Base-by-base conservation (phyloP, 1,139 yeast genomes). In the Zygosaccharomyces sapae region DNA sequence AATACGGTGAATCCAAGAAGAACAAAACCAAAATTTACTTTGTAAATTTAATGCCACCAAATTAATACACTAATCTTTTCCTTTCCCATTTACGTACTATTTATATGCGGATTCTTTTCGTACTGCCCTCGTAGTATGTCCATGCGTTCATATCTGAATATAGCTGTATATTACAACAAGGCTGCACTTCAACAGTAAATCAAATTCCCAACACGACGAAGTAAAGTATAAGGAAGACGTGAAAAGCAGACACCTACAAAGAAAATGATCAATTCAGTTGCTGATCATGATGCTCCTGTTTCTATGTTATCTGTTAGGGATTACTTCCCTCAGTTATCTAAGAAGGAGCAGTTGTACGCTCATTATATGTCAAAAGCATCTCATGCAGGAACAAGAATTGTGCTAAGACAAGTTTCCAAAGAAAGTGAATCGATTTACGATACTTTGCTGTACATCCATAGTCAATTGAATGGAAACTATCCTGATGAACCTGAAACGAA, bases 1-100 rank as follows among this genome's bases (percentile, higher is more conserved):
- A 92, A 75, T 92, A 86, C 70, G 98, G 98, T 72, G 95, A 89
- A 73, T 80, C 95, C 65, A 95, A 89, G 69, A 83, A 86, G 72
- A 90, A 83, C 69, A 81, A 80, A 63, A 86, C 69, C 69, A 44
- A 58, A 62, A 50, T 57, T 70, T 45, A 65, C 68, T 40, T 65
- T 70, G 58, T 70, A 56, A 56, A 12, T 22, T 22, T 22, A 22
- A 22, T 22, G 25, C 25, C 25, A 22, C 25, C 25, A 22, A 22
- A 16, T 27, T 27, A 36, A 16, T 13, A 5, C n/a, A n/a, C n/a
- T 34, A 41, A 27, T 10, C 10, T 18, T 39, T 22, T 31, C 5
- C 18, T 31, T 31, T 31, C 9, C 34, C 34, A 31, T 31, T 13
- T 31, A 31, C 18, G 18, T 31, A 31, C 19, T 31, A 18, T 31